These are phyloP conservation scores for Hemileccinum rubropunctum DNA, from an alignment of 768 basidiomycete genomes.

Conservation along the genomic window DNA sequence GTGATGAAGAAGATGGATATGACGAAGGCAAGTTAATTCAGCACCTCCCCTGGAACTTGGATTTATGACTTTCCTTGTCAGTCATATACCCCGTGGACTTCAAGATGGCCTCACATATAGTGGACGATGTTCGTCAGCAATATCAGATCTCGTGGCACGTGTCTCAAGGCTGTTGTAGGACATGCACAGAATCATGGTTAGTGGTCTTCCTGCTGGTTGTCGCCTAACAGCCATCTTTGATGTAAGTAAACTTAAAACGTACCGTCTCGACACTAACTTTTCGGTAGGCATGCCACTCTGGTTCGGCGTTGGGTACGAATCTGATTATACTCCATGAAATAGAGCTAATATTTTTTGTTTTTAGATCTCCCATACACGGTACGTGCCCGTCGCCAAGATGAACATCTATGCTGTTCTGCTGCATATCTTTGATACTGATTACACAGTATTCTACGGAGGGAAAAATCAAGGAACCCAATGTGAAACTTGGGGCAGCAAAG, in stretches of 20 bases:
- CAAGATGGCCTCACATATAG: slow-evolving; percentile 68
- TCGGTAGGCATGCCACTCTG: slow-evolving; percentile 82
- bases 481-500: slow-evolving; percentile 83
- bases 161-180: slow-evolving; percentile 35
- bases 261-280: neutral
- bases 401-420: neutral
- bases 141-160: neutral
- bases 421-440: neutral
- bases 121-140: slow-evolving; percentile 74
- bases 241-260: slow-evolving; percentile 41
- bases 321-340: neutral
- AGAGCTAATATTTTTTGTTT: neutral
- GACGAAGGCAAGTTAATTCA: slow-evolving; percentile 58
- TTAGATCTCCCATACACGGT: slow-evolving; percentile 70
- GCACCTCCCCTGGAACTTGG: slow-evolving; percentile 3
- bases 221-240: slow-evolving; percentile 83
- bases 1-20: slow-evolving; percentile 81
- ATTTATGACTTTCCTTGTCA: slow-evolving; percentile 23
- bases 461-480: slow-evolving; percentile 91
- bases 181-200: slow-evolving; percentile 80
- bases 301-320: slow-evolving; percentile 70
- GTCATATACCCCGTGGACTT: slow-evolving; percentile 86
- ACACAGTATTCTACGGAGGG: slow-evolving; percentile 89
- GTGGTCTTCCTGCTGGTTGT: slow-evolving; percentile 79
- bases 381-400: slow-evolving; percentile 15